Evolutionary conservation across 192 early-diverging fungal genomes (phyloP).

Genomic region (Chytriomyces sp.): DNA sequence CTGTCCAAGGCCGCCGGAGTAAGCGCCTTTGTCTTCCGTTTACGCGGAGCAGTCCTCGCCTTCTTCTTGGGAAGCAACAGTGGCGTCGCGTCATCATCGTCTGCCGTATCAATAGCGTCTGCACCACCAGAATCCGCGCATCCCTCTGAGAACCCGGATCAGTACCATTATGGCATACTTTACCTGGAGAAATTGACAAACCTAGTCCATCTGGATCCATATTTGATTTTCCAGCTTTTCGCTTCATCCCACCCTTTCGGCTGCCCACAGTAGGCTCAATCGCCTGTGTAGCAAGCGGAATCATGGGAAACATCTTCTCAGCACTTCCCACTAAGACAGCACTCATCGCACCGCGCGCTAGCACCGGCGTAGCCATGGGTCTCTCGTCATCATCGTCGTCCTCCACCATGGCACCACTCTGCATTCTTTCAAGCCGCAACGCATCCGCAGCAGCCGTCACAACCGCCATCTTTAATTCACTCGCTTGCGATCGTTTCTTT

Average conservation of each 20-base stretch:
- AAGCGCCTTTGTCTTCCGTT: too few relatives aligned
- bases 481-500: conserved; percentile 3
- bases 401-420: not conserved
- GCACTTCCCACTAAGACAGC: not conserved
- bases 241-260: not conserved
- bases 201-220: too few relatives aligned
- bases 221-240: not conserved
- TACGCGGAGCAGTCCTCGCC: too few relatives aligned
- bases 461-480: not conserved
- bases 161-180: too few relatives aligned
- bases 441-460: conserved; percentile 19
- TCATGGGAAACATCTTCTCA: not conserved
- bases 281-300: not conserved
- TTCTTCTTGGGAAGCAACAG: too few relatives aligned
- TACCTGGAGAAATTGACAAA: too few relatives aligned
- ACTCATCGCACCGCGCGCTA: not conserved
- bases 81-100: too few relatives aligned
- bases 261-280: not conserved
- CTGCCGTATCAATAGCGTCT: too few relatives aligned
- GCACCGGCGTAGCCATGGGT: not conserved
- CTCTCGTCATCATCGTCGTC: not conserved
- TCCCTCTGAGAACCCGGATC: too few relatives aligned
- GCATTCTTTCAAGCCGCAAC: not conserved
- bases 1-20: too few relatives aligned
- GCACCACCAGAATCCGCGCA: too few relatives aligned